Base-by-base conservation (phyloP, 768 basidiomycete species). In the Boletus subcaerulescens region DNA sequence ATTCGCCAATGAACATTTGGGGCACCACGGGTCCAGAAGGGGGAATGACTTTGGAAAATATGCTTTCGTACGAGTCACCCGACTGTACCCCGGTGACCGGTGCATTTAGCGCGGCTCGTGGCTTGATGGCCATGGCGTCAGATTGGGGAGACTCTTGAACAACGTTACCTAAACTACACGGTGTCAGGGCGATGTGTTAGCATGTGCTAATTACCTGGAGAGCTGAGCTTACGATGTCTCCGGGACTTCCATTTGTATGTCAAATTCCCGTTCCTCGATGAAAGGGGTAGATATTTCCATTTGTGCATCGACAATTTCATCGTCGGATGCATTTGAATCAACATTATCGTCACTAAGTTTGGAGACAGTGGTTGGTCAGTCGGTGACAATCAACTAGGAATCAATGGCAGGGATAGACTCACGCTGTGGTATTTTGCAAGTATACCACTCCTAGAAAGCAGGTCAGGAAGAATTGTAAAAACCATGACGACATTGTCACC, bases 1-100 rank as follows among this genome's bases (percentile, higher is more conserved):
- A 64, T 15, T 72, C 65, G 43, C 57, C 68, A 18, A 69, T 24
- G 24, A 24, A 29, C 26, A 9, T 29, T 29, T 29, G 26, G 29
- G 7, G 29, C 29, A 29, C 2, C 29, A 29, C 29, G 29, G 29
- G 29, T 29, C 29, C 9, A 29, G 29, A 8, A 29, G 29, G 29
- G 8, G 29, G 8, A 29, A 0, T 29, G 29, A 29, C 8, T 8
- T 2, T 29, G 29, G 24, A 10, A 0, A 24, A 14, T 6, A 4
- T 43, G 4, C 24, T 14, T 6, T 15, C 8, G 26, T 15, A 22
- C 41, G 11, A 43, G 24, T 26, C 41, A 7, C 4, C 12, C 20
- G 20, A 13, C 14, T 2, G 17, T 39, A 2, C 8, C n/a, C 18
- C 14, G 17, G 18, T 9, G 8, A 3, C 11, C 9, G 26, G 14